Evolutionary conservation across 179 eudicot genomes (phyloP).

Genomic region (Sideroxylon spinosum): DNA sequence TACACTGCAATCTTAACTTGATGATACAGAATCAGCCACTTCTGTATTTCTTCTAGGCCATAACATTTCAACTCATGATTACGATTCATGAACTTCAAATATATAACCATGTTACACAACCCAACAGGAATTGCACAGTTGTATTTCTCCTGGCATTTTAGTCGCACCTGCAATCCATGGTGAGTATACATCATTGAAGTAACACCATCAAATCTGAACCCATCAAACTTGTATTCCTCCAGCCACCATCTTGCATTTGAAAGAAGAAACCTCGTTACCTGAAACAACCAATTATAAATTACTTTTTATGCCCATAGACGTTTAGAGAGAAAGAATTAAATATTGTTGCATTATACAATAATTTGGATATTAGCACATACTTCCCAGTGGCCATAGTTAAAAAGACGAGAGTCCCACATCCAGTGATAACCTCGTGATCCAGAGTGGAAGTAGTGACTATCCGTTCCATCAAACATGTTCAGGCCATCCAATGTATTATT

Average conservation of each 20-base stretch:
- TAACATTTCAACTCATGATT: too few relatives aligned
- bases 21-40: neutral
- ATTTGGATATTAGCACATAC: conserved; percentile 35
- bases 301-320: neutral
- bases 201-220: conserved; percentile 98
- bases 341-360: neutral
- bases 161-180: conserved; percentile 83
- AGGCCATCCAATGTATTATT: conserved; percentile 85
- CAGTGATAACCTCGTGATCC: conserved; percentile 92
- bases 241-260: conserved; percentile 99
- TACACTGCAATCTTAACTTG: neutral
- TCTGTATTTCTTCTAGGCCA: neutral
- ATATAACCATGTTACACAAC: too few relatives aligned
- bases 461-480: conserved; percentile 98
- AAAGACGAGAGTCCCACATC: conserved; percentile 99
- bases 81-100: too few relatives aligned
- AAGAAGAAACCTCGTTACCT: conserved; percentile 91
- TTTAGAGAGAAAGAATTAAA: neutral
- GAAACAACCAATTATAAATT: conserved; percentile 16
- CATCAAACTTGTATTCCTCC: conserved; percentile 97
- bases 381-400: conserved; percentile 95
- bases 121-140: neutral
- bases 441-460: conserved; percentile 94
- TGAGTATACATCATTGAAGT: conserved; percentile 99
- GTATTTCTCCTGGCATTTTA: neutral